A percentile compares a stretch with the other conserved stretches of the same genome.
Evolutionary conservation across 2,329 filamentous ascomycete species (phyloP).

Genomic region (Penicillium sp.): DNA sequence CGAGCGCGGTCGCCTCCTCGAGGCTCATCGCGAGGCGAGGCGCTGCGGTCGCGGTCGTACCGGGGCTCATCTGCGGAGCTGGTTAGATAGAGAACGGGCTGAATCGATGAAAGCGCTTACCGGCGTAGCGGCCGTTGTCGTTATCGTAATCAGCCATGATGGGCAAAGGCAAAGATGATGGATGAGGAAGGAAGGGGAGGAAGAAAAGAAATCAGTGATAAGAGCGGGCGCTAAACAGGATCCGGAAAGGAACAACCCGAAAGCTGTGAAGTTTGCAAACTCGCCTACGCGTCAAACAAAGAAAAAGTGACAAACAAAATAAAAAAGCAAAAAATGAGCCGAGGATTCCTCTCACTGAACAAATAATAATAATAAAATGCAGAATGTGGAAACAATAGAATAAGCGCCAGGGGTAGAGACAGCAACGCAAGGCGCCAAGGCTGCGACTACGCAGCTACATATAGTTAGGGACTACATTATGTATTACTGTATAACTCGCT

Average conservation of each 20-base stretch:
- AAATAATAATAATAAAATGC: conserved; percentile 1
- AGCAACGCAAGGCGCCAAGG: conserved; percentile 14
- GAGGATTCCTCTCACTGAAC: neutral
- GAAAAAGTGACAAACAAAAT: neutral
- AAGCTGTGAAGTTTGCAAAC: conserved; percentile 1
- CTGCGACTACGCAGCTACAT: neutral
- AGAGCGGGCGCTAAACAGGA: conserved; percentile 13
- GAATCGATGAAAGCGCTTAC: conserved; percentile 42
- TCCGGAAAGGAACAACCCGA: conserved; percentile 19
- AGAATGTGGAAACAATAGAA: conserved; percentile 5
- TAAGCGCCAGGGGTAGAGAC: conserved; percentile 7
- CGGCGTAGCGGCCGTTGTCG: conserved; percentile 61
- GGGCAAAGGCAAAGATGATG: conserved; percentile 17
- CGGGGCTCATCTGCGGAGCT: conserved; percentile 52
- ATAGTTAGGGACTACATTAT: too few relatives aligned
- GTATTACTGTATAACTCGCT: too few relatives aligned
- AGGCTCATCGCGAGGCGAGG: conserved; percentile 58
- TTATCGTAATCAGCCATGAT: conserved; percentile 58
- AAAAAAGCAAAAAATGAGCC: neutral
- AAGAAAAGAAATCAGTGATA: conserved; percentile 23
- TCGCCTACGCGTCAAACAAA: conserved; percentile 1
- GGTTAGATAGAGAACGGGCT: neutral
- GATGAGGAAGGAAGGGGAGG: conserved; percentile 16
- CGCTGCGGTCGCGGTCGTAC: conserved; percentile 62
- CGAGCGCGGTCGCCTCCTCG: conserved; percentile 51